Evolutionary conservation across 2,329 filamentous ascomycete species (phyloP), one percentile per base, ranked within the genome.

Genomic region (Tolypocladium endophyticum): DNA sequence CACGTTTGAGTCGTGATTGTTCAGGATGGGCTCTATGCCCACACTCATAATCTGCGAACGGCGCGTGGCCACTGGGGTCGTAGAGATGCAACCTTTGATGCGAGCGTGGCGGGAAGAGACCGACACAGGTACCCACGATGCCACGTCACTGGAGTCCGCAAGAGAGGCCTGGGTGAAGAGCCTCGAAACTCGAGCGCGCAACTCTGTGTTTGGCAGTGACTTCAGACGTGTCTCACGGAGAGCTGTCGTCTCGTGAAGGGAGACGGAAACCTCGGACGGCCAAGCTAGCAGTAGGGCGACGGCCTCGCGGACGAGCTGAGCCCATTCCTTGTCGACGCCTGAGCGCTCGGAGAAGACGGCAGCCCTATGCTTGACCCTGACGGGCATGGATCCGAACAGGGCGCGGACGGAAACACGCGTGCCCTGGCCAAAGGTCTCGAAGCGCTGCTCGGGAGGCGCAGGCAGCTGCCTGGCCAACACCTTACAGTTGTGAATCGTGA

Each of bases 341-440:
- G 78, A 64, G 64, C 77, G 79, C 66, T 84, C 76, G 45, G 79
- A 71, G 63, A 77, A 74, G 3, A 85, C 65, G 0, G 83, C 66
- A 0, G 85, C 83, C 63, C 92, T 83, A 66, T 92, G 89, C 70
- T 94, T 96, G 33, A 95, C 87, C 18, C 93, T 86, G 16, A 97
- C 93, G 0, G 93, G 92, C 84, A 97, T 90, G 61, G 87, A 88
- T 0, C 92, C 92, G 73, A 97, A 97, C 1, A 97, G 77, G 70
- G 96, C 87, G 59, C 87, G 84, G 7, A 96, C 87, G 0, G 81
- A 81, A 2, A 93, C 85, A 35, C 84, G 82, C 0, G 92, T 96
- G 5, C 93, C 93, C 74, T 90, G 85, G 25, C 76, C 71, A 59
- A 80, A 81, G 41, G 73, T 75, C 11, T 78, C 66, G 8, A 90